Conservation (phyloP, 441 rosid species). For the Metrosideros polymorpha region DNA sequence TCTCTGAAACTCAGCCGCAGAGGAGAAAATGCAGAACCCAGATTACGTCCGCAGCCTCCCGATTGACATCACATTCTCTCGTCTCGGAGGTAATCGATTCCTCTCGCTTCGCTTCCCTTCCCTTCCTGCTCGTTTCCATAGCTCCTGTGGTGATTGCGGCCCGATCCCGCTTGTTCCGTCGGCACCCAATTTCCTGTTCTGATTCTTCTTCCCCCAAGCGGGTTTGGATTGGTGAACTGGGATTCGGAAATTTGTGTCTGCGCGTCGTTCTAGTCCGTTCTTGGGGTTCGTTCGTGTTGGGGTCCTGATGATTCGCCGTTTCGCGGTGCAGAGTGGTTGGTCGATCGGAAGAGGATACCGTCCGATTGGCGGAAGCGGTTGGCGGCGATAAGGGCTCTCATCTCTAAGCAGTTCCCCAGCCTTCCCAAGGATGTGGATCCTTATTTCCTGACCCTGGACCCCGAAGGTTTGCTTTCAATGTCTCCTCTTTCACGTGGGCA, state of each 20-base stretch:
- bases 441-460: slow-evolving; percentile 63
- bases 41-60: slow-evolving; percentile 87
- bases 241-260: neutral
- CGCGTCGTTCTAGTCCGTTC: neutral
- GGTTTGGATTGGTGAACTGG: neutral
- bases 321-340: slow-evolving; percentile 66
- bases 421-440: slow-evolving; percentile 80
- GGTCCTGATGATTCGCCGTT: neutral
- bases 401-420: slow-evolving; percentile 61
- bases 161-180: neutral
- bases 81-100: slow-evolving; percentile 56
- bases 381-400: slow-evolving; percentile 57
- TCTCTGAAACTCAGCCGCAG: neutral
- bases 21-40: slow-evolving; percentile 40
- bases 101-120: neutral
- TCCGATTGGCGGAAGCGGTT: slow-evolving; percentile 84
- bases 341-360: slow-evolving; percentile 92
- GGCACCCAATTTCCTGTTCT: neutral
- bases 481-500: neutral
- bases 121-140: neutral
- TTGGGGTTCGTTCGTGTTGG: neutral
- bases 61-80: slow-evolving; percentile 87
- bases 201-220: rapidly evolving
- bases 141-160: neutral
- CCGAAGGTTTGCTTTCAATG: slow-evolving; percentile 42